Evolutionary conservation across 1,284 basidiomycete species (phyloP), one percentile per base, ranked within the genome.

Genomic region (Agaricales sp.): DNA sequence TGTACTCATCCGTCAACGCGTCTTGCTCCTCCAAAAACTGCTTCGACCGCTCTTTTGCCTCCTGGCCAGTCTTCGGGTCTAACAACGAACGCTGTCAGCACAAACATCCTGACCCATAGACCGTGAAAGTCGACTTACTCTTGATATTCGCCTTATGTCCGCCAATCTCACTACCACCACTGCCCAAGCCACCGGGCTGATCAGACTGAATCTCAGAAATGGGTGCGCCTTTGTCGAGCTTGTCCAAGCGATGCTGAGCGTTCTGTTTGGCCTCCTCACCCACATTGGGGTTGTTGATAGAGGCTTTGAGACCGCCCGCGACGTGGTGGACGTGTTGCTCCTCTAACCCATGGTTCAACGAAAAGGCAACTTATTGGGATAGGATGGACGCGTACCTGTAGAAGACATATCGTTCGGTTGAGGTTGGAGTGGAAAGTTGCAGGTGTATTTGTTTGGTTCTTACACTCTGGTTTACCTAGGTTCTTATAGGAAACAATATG

Each of bases 401-500:
- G n/a, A n/a, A 35, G 8, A 11, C 30, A n/a, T 35, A 11, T 35
- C 30, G 11, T 35, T 35, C n/a, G 30, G 30, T 8, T n/a, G 11
- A n/a, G 30, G 8, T 35, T 35, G 30, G 30, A 35, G n/a, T 35
- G 8, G 11, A 35, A n/a, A n/a, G 30, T 35, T 35, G 30, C 30
- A 8, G 30, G n/a, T n/a, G 30, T 11, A 35, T 35, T 35, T n/a
- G 30, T n/a, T n/a, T n/a, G n/a, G n/a, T n/a, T n/a, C n/a, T n/a
- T n/a, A n/a, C n/a, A n/a, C n/a, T n/a, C n/a, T n/a, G n/a, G n/a
- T n/a, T n/a, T n/a, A n/a, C 21, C 20, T 4, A 20, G 13, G 16
- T 44, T 39, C 16, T 48, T 35, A 2, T 51, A 72, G 70, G 30
- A 37, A n/a, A n/a, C n/a, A n/a, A n/a, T n/a, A n/a, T n/a, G n/a